Base-by-base conservation (phyloP, 2,329 filamentous ascomycete species). In the Aspergillus sp. region DNA sequence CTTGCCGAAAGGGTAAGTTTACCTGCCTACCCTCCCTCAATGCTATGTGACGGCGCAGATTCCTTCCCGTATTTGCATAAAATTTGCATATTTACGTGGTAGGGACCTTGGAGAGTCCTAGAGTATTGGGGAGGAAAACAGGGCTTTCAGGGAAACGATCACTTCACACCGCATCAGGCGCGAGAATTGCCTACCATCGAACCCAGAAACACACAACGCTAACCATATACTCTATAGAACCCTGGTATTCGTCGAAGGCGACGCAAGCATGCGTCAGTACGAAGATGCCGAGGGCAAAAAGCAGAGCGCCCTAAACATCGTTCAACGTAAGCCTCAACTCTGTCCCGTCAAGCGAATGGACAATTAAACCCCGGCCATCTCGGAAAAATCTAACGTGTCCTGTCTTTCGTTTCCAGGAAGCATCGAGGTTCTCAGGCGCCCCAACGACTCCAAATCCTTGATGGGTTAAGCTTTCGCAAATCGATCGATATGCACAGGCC, bases 1-100 rank as follows among this genome's bases (percentile, higher is more conserved):
- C 70, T 77, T 97, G 76, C 86, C 87, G 56, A 98, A 97, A 82
- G 94, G 94, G 91, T 96, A 79, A 75, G 90, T 85, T 14, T 18
- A 39, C 36, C 36, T 14, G 36, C 36, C 36, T 39, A 12, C 31
- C 31, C 9, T 36, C 10, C 12, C 32, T n/a, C 42, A 31, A 29
- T 47, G 29, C 24, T 24, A 42, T 55, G 29, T 51, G 26, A 16
- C 12, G 20, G 10, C 10, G 36, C 51, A 57, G 24, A 52, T 29
- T 24, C 24, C 26, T 18, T 47, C 20, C 46, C 45, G 6, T 39
- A 26, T 12, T 36, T 52, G 42, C 42, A 57, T 47, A 36, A 32
- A 29, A 20, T 47, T 24, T 47, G 45, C 45, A 47, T 24, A 47
- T 12, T 6, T 9, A 9, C 45, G 12, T 16, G 18, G 18, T 24